Base-by-base conservation (phyloP, 2,329 filamentous ascomycete species). In the Penicillium crustosum region DNA sequence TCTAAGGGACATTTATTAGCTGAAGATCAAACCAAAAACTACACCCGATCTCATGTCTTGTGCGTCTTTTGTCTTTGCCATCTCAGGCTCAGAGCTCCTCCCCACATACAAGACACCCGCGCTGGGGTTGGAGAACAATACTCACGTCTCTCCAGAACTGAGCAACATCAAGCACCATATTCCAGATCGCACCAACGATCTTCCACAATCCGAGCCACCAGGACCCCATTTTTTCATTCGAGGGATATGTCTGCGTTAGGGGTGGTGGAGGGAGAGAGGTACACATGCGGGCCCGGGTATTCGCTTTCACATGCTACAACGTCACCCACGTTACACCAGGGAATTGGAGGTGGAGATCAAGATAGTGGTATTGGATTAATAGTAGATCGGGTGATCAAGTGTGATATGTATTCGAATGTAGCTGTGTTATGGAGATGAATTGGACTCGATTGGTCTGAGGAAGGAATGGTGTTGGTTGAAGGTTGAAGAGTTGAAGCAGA, bases 61-160 rank as follows among this genome's bases (percentile, higher is more conserved):
- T 36, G 21, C 3, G 12, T 52, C 36, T 36, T 44, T 23, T 23
- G 19, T 31, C 27, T 44, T 49, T 17, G 43, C 43, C 23, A 27
- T 21, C n/a, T 44, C 25, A 7, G 25, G 33, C 42, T 45, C 33
- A 31, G 44, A 35, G 8, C 27, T 36, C 49, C 49, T 35, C 50
- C 54, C 53, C 53, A 41, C 45, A 38, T 36, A 12, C 27, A 35
- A 41, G n/a, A 35, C 29, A 23, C 31, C 2, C 9, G 3, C 13
- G 2, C 9, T 35, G 6, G 17, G 41, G 36, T 45, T 35, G 21
- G 21, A 29, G 21, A n/a, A 41, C 13, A 55, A 54, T 29, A 62
- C 58, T 58, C 49, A 88, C 87, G 71, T 79, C 78, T 71, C 81
- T 80, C 86, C 86, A 89, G 70, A 87, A 89, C 43, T 78, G 74